These are phyloP conservation scores for Lactifluus rugatus DNA, from an alignment of 768 basidiomycete species.

Conservation along the genomic window DNA sequence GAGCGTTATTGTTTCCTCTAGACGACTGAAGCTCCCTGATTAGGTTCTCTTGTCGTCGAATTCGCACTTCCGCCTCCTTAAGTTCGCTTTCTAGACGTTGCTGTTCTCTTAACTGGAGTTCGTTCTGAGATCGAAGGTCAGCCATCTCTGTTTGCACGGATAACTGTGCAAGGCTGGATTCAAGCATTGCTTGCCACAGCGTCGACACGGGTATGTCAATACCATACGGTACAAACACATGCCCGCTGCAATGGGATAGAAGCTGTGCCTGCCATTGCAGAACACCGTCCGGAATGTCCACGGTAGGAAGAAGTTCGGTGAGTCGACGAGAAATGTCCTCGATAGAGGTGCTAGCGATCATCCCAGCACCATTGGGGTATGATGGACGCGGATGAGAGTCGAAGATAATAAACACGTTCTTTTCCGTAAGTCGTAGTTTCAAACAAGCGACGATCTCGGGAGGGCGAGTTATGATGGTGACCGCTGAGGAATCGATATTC, in stretches of 20 bases:
- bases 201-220: constrained; percentile 18
- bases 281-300: constrained; percentile 34
- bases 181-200: constrained; percentile 32
- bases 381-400: constrained; percentile 55
- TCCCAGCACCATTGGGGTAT: constrained; percentile 51
- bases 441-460: constrained; percentile 58
- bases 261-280: constrained; percentile 61
- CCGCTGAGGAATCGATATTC: constrained; percentile 25
- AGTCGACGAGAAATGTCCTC: constrained; percentile 37
- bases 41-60: constrained; percentile 4
- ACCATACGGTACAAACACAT: constrained; percentile 37
- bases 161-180: constrained; percentile 43
- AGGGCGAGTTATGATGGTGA: constrained; percentile 54
- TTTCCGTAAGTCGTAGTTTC: constrained; percentile 22
- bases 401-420: constrained; percentile 46
- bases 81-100: constrained; percentile 13
- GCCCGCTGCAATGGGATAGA: constrained; percentile 49
- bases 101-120: constrained; percentile 20
- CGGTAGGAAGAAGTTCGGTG: constrained; percentile 39
- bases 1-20: neutral
- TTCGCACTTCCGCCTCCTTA: constrained; percentile 5
- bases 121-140: constrained; percentile 12
- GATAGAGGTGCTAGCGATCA: constrained; percentile 42
- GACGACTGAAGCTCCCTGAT: neutral
- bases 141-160: constrained; percentile 31